Conservation (phyloP, 345 rosid genomes). For the Brassica juncea region DNA sequence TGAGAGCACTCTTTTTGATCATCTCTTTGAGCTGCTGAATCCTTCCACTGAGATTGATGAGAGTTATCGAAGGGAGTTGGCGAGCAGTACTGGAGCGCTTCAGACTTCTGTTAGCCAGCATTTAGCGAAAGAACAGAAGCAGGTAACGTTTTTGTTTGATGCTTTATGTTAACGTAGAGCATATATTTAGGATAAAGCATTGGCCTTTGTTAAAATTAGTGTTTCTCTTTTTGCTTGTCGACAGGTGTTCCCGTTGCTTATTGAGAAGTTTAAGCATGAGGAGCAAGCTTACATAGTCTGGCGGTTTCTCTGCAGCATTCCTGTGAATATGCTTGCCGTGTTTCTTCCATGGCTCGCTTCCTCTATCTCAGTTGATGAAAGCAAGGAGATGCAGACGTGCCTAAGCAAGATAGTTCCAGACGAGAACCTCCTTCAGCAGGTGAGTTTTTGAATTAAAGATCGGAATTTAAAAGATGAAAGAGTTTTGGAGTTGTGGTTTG, state of each 20-base stretch:
- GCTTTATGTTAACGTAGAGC: slow-evolving; percentile 9
- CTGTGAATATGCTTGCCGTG: slow-evolving; percentile 82
- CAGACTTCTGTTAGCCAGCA: slow-evolving; percentile 91
- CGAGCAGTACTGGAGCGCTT: slow-evolving; percentile 86
- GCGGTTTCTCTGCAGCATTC: slow-evolving; percentile 93
- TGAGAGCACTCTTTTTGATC: slow-evolving; percentile 81
- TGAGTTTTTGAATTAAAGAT: slow-evolving; percentile 34
- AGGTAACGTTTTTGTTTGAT: slow-evolving; percentile 46
- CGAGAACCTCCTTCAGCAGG: slow-evolving; percentile 79
- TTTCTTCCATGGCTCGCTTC: slow-evolving; percentile 90
- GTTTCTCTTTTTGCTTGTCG: background rate
- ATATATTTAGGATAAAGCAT: background rate
- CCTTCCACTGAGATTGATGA: slow-evolving; percentile 65
- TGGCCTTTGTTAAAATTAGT: background rate
- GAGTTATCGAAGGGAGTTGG: slow-evolving; percentile 74
- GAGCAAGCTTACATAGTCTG: slow-evolving; percentile 89
- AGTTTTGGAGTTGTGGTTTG: slow-evolving; percentile 17
- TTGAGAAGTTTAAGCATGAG: slow-evolving; percentile 74
- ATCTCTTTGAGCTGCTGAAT: slow-evolving; percentile 68
- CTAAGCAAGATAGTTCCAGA: slow-evolving; percentile 76
- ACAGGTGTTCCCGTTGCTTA: slow-evolving; percentile 82
- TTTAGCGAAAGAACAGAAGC: slow-evolving; percentile 94
- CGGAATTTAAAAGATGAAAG: slow-evolving; percentile 15
- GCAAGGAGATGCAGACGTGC: slow-evolving; percentile 72
- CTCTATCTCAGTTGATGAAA: slow-evolving; percentile 72